Conservation (phyloP, 164 flowering plant genomes). For the Sextonia rubra region DNA sequence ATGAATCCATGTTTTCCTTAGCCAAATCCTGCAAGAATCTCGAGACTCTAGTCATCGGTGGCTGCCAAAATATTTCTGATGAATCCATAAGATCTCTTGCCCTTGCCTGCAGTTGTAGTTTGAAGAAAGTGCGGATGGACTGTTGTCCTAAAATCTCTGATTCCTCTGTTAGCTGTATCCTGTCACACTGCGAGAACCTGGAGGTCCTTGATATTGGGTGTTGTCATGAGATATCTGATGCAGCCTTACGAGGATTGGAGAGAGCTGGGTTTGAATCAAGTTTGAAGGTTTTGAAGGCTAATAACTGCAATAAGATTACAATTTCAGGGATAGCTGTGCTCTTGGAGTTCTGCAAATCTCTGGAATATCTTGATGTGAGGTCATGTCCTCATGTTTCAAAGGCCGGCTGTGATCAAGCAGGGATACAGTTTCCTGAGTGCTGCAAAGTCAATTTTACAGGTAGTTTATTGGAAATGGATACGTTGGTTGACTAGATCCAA, state of each 20-base stretch:
- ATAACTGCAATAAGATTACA: slow-evolving; percentile 78
- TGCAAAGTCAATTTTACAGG: slow-evolving; percentile 77
- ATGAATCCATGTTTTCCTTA: slow-evolving; percentile 56
- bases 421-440: slow-evolving; percentile 54
- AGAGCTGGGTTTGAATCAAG: slow-evolving; percentile 26
- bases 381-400: slow-evolving; percentile 73
- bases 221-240: slow-evolving; percentile 84
- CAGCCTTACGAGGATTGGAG: slow-evolving; percentile 50
- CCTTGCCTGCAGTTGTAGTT: slow-evolving; percentile 39
- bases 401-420: slow-evolving; percentile 68
- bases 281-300: slow-evolving; percentile 63
- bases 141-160: slow-evolving; percentile 85
- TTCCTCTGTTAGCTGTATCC: slow-evolving; percentile 49
- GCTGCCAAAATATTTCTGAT: slow-evolving; percentile 64
- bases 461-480: slow-evolving; percentile 52
- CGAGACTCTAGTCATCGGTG: slow-evolving; percentile 79
- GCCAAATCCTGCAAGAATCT: slow-evolving; percentile 66
- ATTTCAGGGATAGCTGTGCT: slow-evolving; percentile 51
- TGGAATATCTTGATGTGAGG: slow-evolving; percentile 78
- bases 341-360: slow-evolving; percentile 48
- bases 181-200: slow-evolving; percentile 53
- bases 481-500: background rate
- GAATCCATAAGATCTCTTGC: slow-evolving; percentile 57
- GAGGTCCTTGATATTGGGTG: slow-evolving; percentile 80
- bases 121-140: slow-evolving; percentile 74